Percentiles rank a stretch among this genome's conserved stretches.
Evolutionary conservation across 345 rosid species (phyloP).

Genomic region (Eucalyptus pumila): DNA sequence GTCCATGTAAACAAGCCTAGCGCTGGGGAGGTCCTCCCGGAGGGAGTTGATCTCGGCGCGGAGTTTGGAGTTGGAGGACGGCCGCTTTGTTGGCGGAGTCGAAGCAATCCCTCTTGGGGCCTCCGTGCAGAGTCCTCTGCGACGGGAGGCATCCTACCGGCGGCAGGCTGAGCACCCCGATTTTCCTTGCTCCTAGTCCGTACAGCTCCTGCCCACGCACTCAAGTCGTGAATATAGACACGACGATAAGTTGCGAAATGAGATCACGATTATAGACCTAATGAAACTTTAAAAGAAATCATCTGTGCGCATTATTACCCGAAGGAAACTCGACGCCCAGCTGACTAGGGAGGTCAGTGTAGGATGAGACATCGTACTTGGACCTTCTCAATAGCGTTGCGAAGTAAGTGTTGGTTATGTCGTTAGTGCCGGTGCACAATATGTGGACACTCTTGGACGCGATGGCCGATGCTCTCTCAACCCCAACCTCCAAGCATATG

Average conservation of each 20-base stretch:
- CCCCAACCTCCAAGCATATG: not conserved
- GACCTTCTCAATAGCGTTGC: not conserved
- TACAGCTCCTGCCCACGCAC: slow-evolving; percentile 22
- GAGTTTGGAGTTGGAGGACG: slow-evolving; percentile 38
- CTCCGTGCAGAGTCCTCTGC: slow-evolving; percentile 60
- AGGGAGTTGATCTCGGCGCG: slow-evolving; percentile 9
- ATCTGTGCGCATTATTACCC: not conserved
- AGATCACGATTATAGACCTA: not conserved
- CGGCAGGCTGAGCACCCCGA: slow-evolving; percentile 36
- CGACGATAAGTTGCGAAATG: not conserved
- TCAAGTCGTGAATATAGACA: not conserved
- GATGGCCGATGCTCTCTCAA: not conserved
- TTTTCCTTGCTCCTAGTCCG: slow-evolving; percentile 44
- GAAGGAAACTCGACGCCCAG: not conserved
- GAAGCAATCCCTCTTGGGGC: slow-evolving; percentile 28
- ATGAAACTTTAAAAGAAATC: not conserved
- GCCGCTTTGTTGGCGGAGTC: slow-evolving; percentile 38
- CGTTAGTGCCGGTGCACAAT: slow-evolving; percentile 1
- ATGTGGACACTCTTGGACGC: not conserved
- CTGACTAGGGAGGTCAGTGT: not conserved
- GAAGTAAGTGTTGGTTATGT: slow-evolving; percentile 7
- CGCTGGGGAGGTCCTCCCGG: slow-evolving; percentile 1
- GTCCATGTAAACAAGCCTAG: slow-evolving; percentile 27
- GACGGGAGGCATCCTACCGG: slow-evolving; percentile 70
- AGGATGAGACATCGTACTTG: not conserved